phyloP scores from a whole-genome alignment of 257 asterid species.

The Solanum tacnaense region DNA sequence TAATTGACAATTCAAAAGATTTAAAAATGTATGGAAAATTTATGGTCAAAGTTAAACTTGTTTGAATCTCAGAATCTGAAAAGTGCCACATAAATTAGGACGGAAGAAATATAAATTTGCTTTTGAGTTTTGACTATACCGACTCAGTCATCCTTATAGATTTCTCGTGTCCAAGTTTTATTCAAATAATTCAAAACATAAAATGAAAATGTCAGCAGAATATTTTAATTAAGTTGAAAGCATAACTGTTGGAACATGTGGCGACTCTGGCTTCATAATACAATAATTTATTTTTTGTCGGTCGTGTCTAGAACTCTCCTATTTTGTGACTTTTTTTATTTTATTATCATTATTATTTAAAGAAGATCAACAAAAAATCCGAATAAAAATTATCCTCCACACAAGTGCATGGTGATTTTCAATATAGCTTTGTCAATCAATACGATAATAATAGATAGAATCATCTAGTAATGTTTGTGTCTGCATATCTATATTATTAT shows the following conservation, averaged over 20 bases:
- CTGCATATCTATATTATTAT: too few species aligned
- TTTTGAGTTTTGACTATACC: not conserved
- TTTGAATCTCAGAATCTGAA: too few species aligned
- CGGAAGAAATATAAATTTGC: too few species aligned
- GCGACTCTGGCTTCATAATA: not conserved
- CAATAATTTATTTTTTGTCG: not conserved
- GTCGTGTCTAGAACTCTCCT: not conserved
- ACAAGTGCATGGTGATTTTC: not conserved
- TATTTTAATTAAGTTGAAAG: not conserved
- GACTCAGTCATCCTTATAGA: not conserved
- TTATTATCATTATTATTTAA: not conserved
- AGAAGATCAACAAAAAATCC: not conserved
- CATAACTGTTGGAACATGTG: not conserved
- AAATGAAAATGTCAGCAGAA: not conserved
- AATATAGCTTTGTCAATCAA: not conserved
- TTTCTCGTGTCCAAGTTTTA: not conserved
- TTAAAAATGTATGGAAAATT: too few species aligned
- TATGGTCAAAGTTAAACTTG: too few species aligned
- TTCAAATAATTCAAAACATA: not conserved
- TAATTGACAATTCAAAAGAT: too few species aligned
- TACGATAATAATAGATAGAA: not conserved
- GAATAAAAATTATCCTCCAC: not conserved
- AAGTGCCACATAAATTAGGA: too few species aligned
- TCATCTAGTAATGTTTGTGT: too few species aligned
- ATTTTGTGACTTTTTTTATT: not conserved